phyloP scores from a whole-genome alignment of 1,284 basidiomycete species.

The Athelia sp. region DNA sequence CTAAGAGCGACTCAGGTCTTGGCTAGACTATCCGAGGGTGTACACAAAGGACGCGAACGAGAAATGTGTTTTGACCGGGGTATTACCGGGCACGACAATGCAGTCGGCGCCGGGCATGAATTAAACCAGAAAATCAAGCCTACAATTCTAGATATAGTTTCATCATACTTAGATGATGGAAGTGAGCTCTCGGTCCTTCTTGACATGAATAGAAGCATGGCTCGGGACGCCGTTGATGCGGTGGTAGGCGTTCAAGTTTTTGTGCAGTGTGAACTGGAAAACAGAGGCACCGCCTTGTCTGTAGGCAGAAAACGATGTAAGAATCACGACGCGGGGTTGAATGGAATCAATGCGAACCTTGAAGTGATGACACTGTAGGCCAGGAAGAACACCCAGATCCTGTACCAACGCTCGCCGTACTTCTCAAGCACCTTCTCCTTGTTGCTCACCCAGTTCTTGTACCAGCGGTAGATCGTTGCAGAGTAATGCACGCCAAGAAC shows the following conservation, averaged over 20 bases:
- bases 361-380: conserved; percentile 74
- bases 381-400: conserved; percentile 89
- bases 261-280: conserved; percentile 96
- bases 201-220: conserved; percentile 71
- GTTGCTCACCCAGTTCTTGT: conserved; percentile 92
- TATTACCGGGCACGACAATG: too few species aligned
- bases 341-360: conserved; percentile 36
- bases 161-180: too few species aligned
- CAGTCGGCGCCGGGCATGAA: too few species aligned
- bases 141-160: too few species aligned
- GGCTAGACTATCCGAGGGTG: too few species aligned
- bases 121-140: too few species aligned
- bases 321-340: neutral
- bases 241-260: conserved; percentile 95
- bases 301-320: conserved; percentile 8
- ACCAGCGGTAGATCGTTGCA: conserved; percentile 92
- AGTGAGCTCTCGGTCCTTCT: conserved; percentile 41
- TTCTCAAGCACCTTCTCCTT: conserved; percentile 84
- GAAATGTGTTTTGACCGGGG: too few species aligned
- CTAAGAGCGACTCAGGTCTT: too few species aligned
- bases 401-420: conserved; percentile 92
- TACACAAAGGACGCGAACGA: too few species aligned
- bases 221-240: conserved; percentile 77
- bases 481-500: conserved; percentile 98
- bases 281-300: conserved; percentile 86